These are phyloP conservation scores for Lentinus tigrinus DNA, from an alignment of 768 basidiomycete species.

Conservation along the genomic window DNA sequence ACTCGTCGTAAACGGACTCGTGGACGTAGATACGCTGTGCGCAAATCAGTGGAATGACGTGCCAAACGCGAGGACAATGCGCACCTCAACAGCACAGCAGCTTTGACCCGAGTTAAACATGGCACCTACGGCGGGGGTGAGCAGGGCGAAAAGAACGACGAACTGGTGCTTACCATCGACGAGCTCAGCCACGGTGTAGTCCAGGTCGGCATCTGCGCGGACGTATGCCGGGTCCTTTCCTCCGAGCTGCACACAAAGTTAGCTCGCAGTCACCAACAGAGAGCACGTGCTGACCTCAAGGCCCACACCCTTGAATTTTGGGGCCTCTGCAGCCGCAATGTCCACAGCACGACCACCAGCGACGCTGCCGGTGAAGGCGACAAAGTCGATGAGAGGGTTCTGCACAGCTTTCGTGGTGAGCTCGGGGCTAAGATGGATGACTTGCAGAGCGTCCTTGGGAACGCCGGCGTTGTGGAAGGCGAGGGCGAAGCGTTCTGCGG, in stretches of 20 bases:
- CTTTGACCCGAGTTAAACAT: conserved; percentile 99
- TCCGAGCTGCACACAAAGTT: conserved; percentile 66
- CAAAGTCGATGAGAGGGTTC: conserved; percentile 71
- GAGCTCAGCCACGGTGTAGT: conserved; percentile 80
- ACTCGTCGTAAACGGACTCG: conserved; percentile 74
- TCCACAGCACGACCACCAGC: conserved; percentile 73
- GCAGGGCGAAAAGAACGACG: not conserved
- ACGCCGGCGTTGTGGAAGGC: conserved; percentile 78
- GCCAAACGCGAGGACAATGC: conserved; percentile 6
- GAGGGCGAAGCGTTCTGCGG: conserved; percentile 74
- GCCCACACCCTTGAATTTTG: conserved; percentile 82
- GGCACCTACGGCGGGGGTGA: conserved; percentile 50
- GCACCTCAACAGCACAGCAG: conserved; percentile 89
- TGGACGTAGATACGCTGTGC: conserved; percentile 90
- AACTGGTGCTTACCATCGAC: conserved; percentile 71
- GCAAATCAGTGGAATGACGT: not conserved
- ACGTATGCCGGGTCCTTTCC: conserved; percentile 99
- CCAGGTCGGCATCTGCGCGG: conserved; percentile 78
- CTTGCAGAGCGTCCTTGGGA: conserved; percentile 70
- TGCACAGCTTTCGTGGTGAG: conserved; percentile 61
- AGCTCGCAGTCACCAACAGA: not conserved
- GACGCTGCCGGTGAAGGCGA: conserved; percentile 92
- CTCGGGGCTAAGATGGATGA: conserved; percentile 68
- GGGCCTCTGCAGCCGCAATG: conserved; percentile 59
- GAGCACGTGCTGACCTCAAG: conserved; percentile 57